Evolutionary conservation across 139 green algal species (phyloP), one percentile per base, ranked within the genome.

Genomic region (Astrephomene gubernaculifera): DNA sequence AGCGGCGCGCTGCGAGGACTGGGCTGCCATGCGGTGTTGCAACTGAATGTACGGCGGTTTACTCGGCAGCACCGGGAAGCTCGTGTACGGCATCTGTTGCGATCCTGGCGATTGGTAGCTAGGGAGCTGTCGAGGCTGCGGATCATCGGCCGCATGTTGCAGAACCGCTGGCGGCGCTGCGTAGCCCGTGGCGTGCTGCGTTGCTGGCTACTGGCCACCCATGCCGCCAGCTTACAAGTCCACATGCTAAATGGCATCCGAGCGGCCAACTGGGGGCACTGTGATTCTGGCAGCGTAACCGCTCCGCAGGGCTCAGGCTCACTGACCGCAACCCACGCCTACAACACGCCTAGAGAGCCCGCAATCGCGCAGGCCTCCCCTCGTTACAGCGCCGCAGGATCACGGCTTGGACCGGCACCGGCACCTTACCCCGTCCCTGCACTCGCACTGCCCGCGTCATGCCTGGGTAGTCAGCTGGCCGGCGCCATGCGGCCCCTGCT

Each of bases 151-250:
- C 60, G n/a, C 10, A 14, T 72, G 76, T 39, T 83, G 38, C 4
- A n/a, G 1, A 39, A 6, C 54, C 43, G 35, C 14, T 83, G 76
- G 76, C 29, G 39, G 27, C 76, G 57, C 29, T 31, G n/a, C 29
- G 27, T 83, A 29, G 41, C 39, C 22, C 60, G 76, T 6, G 60
- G 29, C n/a, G 76, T 72, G 76, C 76, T 83, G 76, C 76, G 76
- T 19, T 35, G 39, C 19, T 83, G 76, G 76, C 72, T 72, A 29
- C 12, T 33, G 1, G 76, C 57, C 29, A 44, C 21, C 31, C 60
- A 72, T 41, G 22, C 12, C 6, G n/a, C 43, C 6, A 31, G 39
- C 19, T 29, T 83, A 14, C 76, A 63, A 39, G 39, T 60, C 21
- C 61, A 63, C 25, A 41, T 83, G 38, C 76, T 83, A n/a, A 41